Evolutionary conservation across 768 basidiomycete genomes (phyloP).

Genomic region (Leccinum incarnatum): DNA sequence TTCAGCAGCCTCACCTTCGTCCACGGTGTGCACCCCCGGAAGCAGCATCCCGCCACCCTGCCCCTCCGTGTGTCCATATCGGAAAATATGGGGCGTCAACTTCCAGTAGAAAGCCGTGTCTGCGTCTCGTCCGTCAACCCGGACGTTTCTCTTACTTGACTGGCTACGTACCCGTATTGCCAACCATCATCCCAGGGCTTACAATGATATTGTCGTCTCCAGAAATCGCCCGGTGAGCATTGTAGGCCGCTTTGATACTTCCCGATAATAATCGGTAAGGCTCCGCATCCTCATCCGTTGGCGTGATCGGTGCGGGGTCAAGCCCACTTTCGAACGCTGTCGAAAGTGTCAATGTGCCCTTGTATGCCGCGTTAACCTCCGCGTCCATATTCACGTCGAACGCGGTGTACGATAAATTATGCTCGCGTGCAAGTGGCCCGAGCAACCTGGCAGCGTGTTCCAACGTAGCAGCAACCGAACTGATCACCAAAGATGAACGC

Average conservation of each 20-base stretch:
- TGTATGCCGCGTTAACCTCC: slow-evolving; percentile 30
- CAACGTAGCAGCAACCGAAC: slow-evolving; percentile 43
- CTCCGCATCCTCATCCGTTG: slow-evolving; percentile 29
- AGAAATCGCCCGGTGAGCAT: slow-evolving; percentile 42
- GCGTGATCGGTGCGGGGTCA: slow-evolving; percentile 69
- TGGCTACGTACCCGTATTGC: slow-evolving; percentile 43
- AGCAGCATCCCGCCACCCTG: slow-evolving; percentile 30
- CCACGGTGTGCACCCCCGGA: slow-evolving; percentile 61
- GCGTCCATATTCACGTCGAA: slow-evolving; percentile 46
- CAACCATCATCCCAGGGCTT: slow-evolving; percentile 54
- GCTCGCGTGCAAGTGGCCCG: slow-evolving; percentile 43
- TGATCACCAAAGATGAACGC: slow-evolving; percentile 3
- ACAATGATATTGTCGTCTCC: slow-evolving; percentile 39
- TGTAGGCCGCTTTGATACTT: slow-evolving; percentile 61
- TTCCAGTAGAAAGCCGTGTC: slow-evolving; percentile 48
- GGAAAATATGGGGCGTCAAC: slow-evolving; percentile 61
- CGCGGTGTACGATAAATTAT: slow-evolving; percentile 58
- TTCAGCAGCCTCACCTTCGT: slow-evolving; percentile 52
- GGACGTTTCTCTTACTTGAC: neutral
- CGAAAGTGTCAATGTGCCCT: slow-evolving; percentile 49
- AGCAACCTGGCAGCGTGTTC: slow-evolving; percentile 44
- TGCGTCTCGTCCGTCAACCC: slow-evolving; percentile 10
- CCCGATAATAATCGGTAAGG: slow-evolving; percentile 56
- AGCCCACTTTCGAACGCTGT: slow-evolving; percentile 46
- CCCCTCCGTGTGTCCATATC: slow-evolving; percentile 46